These are phyloP conservation scores for Nigrospora sphaerica DNA, from an alignment of 2,329 filamentous ascomycete species.

Conservation along the genomic window DNA sequence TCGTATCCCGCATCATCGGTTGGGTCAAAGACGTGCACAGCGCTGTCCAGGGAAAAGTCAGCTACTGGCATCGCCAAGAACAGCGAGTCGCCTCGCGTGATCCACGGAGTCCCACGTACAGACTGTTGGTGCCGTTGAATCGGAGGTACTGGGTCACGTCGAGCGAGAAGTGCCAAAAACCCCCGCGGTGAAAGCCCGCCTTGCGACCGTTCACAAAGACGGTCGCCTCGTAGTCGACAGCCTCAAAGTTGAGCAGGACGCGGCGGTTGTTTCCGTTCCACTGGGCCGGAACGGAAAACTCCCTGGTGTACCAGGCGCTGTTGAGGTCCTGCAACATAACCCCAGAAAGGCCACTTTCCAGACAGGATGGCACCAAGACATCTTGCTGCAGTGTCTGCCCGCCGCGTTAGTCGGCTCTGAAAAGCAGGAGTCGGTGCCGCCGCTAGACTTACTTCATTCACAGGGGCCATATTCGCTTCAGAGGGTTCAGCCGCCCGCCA, in stretches of 20 bases:
- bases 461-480: slow-evolving; percentile 12
- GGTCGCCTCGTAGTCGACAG: slow-evolving; percentile 49
- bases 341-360: slow-evolving; percentile 41
- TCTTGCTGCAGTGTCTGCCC: slow-evolving; percentile 14
- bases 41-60: slow-evolving; percentile 25
- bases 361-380: slow-evolving; percentile 34
- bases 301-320: slow-evolving; percentile 42
- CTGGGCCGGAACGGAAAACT: slow-evolving; percentile 38
- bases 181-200: slow-evolving; percentile 48
- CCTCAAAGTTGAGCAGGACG: slow-evolving; percentile 49
- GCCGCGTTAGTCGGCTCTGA: slow-evolving; percentile 1
- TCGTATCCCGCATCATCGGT: slow-evolving; percentile 47
- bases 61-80: not conserved
- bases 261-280: slow-evolving; percentile 32
- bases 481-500: slow-evolving; percentile 29
- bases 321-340: slow-evolving; percentile 33
- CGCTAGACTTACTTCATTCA: slow-evolving; percentile 10
- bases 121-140: slow-evolving; percentile 39
- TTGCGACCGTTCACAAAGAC: slow-evolving; percentile 51
- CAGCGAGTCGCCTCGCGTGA: not conserved
- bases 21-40: slow-evolving; percentile 61
- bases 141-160: slow-evolving; percentile 44
- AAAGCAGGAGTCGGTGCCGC: too few species aligned
- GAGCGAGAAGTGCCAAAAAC: slow-evolving; percentile 54
- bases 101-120: slow-evolving; percentile 30